Evolutionary conservation across 2,329 filamentous ascomycete genomes (phyloP).

Genomic region (Cadophora gregata): DNA sequence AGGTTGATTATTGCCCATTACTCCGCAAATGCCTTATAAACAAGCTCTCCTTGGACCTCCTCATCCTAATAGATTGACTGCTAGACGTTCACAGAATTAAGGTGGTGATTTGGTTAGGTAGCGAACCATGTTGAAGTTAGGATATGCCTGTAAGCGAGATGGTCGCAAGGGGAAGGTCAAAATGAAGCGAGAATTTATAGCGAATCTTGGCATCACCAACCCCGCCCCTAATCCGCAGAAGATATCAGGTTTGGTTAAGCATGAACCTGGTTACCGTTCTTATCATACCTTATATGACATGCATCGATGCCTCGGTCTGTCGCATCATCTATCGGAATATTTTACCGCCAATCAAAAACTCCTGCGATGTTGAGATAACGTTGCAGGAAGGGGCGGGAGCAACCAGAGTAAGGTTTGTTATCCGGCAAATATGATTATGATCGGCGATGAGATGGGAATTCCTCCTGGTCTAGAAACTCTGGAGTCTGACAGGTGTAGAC

Average conservation of each 20-base stretch:
- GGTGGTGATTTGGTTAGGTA: not conserved
- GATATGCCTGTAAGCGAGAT: not conserved
- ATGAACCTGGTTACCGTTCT: not conserved
- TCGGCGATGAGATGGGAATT: not conserved
- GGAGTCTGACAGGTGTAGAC: not conserved
- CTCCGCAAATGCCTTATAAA: no score
- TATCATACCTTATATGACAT: slow-evolving; percentile 7
- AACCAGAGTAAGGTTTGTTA: not conserved
- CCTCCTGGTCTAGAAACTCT: not conserved
- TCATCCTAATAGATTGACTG: no score
- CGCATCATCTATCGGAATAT: not conserved
- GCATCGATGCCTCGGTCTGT: not conserved
- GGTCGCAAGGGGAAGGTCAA: slow-evolving; percentile 2
- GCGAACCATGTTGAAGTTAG: not conserved
- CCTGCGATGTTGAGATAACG: not conserved
- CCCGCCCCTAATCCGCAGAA: not conserved
- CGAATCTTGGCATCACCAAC: slow-evolving; percentile 8
- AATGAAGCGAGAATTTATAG: not conserved
- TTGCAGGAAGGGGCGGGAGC: not conserved
- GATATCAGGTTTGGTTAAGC: not conserved
- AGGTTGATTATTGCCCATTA: no score
- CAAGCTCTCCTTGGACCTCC: no score
- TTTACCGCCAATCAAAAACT: not conserved
- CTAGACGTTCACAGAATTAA: not conserved
- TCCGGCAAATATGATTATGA: slow-evolving; percentile 5